Percentiles rank a stretch among this genome's conserved stretches.
Evolutionary conservation across 1,139 yeast species (phyloP).

Genomic region (Protomyces arabidopsidicola): DNA sequence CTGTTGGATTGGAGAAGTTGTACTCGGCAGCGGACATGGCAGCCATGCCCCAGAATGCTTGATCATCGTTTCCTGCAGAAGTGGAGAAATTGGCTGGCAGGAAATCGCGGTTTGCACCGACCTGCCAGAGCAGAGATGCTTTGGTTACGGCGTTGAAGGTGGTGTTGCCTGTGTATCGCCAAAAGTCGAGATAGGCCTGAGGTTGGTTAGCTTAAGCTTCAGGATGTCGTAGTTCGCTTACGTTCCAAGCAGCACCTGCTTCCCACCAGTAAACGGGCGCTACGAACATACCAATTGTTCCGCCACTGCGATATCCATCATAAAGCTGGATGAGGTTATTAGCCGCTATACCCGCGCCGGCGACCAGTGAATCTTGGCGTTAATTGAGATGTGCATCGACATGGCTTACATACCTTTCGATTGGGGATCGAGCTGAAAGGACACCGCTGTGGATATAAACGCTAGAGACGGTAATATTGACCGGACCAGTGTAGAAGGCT

Average conservation of each 20-base stretch:
- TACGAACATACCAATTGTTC: constrained; percentile 65
- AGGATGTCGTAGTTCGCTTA: neutral
- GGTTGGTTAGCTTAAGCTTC: neutral
- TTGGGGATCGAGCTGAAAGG: constrained; percentile 9
- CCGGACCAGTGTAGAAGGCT: constrained; percentile 1
- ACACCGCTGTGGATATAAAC: neutral
- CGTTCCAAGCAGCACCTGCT: constrained; percentile 74
- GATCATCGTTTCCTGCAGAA: constrained; percentile 89
- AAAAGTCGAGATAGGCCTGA: constrained; percentile 49
- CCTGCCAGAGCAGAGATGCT: constrained; percentile 59
- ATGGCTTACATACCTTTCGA: constrained; percentile 9
- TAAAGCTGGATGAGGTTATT: constrained; percentile 70
- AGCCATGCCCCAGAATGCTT: constrained; percentile 84
- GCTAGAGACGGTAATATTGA: constrained; percentile 8
- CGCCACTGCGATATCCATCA: constrained; percentile 45
- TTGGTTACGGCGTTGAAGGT: constrained; percentile 55
- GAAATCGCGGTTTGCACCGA: constrained; percentile 62
- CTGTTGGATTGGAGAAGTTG: constrained; percentile 63
- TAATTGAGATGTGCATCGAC: neutral
- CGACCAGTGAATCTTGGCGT: constrained; percentile 34
- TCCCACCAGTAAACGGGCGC: constrained; percentile 91
- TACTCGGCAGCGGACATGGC: constrained; percentile 79
- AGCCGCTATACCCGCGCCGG: constrained; percentile 55
- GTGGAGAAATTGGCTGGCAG: constrained; percentile 71
- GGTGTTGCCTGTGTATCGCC: constrained; percentile 58